A percentile compares a stretch with the other conserved stretches of the same genome.
These are phyloP conservation scores for Termitomyces bulborhizus DNA, from an alignment of 768 basidiomycete genomes.

Conservation along the genomic window DNA sequence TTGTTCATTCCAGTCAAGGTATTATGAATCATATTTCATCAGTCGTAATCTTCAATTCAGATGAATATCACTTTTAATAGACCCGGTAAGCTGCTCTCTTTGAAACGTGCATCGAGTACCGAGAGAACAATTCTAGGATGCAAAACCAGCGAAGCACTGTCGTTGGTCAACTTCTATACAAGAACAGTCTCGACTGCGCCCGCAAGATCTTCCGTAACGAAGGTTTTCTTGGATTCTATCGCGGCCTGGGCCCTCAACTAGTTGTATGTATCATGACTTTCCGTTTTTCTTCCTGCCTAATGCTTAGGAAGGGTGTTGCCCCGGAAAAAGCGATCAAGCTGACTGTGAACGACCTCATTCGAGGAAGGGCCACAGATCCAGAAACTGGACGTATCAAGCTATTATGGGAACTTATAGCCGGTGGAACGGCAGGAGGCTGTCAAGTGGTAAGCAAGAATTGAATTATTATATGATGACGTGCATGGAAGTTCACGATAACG, in stretches of 20 bases:
- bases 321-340: constrained; percentile 98
- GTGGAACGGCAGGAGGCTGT: constrained; percentile 90
- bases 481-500: constrained; percentile 3
- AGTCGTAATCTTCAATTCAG: background rate
- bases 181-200: constrained; percentile 94
- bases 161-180: constrained; percentile 94
- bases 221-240: constrained; percentile 92
- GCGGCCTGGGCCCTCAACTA: constrained; percentile 91
- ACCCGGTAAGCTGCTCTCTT: constrained; percentile 42
- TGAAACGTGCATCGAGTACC: background rate
- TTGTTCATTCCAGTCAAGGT: constrained; percentile 59
- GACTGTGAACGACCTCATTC: constrained; percentile 91
- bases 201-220: constrained; percentile 93
- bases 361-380: constrained; percentile 80
- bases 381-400: constrained; percentile 93
- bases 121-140: constrained; percentile 47
- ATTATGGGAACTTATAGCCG: constrained; percentile 88
- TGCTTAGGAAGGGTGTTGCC: constrained; percentile 68
- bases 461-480: background rate
- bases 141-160: constrained; percentile 97
- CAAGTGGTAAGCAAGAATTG: constrained; percentile 75
- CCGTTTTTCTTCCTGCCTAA: background rate
- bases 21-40: constrained; percentile 15
- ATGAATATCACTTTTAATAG: constrained; percentile 22
- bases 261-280: constrained; percentile 45